Percentiles rank a stretch among this genome's conserved stretches.
Conservation (phyloP, 2,329 filamentous ascomycete genomes). For the Colletotrichum limetticola region DNA sequence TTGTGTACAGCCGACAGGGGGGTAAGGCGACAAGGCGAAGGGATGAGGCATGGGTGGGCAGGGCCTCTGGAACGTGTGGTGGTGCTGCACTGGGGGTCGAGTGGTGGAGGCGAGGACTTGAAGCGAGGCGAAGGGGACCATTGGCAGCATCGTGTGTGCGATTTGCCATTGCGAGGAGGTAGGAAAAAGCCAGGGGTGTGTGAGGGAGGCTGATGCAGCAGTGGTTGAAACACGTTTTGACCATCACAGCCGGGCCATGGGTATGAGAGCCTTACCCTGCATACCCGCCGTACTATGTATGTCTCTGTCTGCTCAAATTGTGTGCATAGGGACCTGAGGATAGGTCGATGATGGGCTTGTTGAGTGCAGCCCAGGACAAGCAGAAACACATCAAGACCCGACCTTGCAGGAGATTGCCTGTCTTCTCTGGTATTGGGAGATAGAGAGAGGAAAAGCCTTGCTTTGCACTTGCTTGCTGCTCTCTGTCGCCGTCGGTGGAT, state of each 20-base stretch:
- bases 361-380: not conserved
- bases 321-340: not conserved
- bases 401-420: conserved; percentile 14
- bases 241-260: conserved; percentile 28
- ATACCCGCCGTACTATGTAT: not conserved
- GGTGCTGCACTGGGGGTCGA: not conserved
- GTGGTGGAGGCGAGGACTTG: not conserved
- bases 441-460: not conserved
- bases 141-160: conserved; percentile 10
- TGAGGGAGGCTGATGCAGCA: conserved; percentile 34
- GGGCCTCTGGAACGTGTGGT: not conserved
- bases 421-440: not conserved
- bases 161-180: not conserved
- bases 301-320: not conserved
- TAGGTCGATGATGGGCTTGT: not conserved
- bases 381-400: conserved; percentile 15
- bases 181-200: not conserved
- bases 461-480: not conserved
- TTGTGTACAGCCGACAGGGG: not conserved
- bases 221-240: conserved; percentile 46
- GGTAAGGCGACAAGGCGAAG: conserved; percentile 1
- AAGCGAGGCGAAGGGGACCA: conserved; percentile 1
- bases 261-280: conserved; percentile 15
- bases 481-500: conserved; percentile 18
- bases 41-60: conserved; percentile 22